Evolutionary conservation across 23 red algal genomes (phyloP), one percentile per base, ranked within the genome.

Genomic region (Gracilaria vermiculophylla): DNA sequence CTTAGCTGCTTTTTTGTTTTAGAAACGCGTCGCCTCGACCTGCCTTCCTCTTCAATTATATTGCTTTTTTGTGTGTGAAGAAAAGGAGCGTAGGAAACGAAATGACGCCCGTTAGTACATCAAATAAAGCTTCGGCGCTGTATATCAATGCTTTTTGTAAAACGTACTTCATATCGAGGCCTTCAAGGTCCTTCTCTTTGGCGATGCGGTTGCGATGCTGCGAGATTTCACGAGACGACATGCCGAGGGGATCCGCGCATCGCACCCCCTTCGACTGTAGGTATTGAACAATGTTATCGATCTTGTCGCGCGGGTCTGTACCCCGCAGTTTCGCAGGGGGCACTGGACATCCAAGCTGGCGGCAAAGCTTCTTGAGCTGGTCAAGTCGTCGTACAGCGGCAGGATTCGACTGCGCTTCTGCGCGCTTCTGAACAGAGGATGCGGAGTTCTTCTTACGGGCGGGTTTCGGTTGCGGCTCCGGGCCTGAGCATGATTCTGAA

Each of bases 131-230:
- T 4, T 84, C 9, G 20, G 67, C 67, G 21, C 42, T 73, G 67
- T 48, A 73, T 2, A 47, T 36, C 42, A 73, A n/a, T 4, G 44
- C 20, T 37, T 47, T 34, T 48, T 73, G 67, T 61, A 64, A 9
- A 53, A 88, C 84, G 49, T 72, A 88, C 84, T 69, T 88, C 27
- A 47, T 53, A 65, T 88, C 84, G 27, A 88, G 44, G 35, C 72
- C 84, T 40, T 65, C 84, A 27, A 88, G 69, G 17, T 88, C 84
- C 29, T 88, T 88, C 43, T 88, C 84, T 32, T 51, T 44, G 14
- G 66, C 84, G 39, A 88, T 29, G 9, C 84, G 42, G 31, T 62
- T 32, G 40, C 84, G 84, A 67, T 88, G 84, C 17, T 34, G 17
- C 27, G 35, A 48, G 32, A 88, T 49, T 1, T 88, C 70, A 37